Percentiles rank a stretch among this genome's conserved stretches.
phyloP scores from a whole-genome alignment of 352 stramenopile species.

The Phytophthora hibernalis region DNA sequence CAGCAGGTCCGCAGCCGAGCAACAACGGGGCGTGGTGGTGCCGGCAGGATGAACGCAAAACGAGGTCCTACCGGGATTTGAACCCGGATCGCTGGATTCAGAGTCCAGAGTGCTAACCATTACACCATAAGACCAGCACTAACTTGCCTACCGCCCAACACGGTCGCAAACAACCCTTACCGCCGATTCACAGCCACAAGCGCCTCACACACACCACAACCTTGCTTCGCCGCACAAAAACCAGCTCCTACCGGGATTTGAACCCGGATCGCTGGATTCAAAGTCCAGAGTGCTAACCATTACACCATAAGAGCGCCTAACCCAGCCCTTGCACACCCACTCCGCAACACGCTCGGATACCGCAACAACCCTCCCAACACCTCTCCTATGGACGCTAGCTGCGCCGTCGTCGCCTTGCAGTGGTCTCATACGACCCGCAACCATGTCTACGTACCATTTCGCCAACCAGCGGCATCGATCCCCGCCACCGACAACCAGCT shows the following conservation, averaged over 20 bases:
- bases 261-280: constrained; percentile 25
- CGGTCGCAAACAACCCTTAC: too few relatives aligned
- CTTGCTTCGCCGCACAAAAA: too few relatives aligned
- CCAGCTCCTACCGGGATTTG: too few relatives aligned
- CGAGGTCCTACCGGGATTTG: constrained; percentile 19
- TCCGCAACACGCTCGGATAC: constrained; percentile 1
- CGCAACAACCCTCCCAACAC: neutral
- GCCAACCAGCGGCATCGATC: neutral
- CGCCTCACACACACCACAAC: too few relatives aligned
- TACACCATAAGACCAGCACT: too few relatives aligned
- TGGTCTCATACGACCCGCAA: neutral
- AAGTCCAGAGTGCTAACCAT: constrained; percentile 23
- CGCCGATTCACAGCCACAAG: too few relatives aligned
- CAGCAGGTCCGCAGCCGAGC: too few relatives aligned
- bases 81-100: too few relatives aligned
- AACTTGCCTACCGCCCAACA: too few relatives aligned
- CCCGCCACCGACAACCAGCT: neutral
- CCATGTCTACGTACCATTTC: too few relatives aligned
- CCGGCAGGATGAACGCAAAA: neutral
- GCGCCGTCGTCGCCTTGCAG: neutral
- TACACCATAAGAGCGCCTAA: constrained; percentile 20
- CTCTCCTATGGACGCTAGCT: neutral
- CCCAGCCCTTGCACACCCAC: constrained; percentile 10
- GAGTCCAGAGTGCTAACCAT: too few relatives aligned
- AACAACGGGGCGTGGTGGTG: too few relatives aligned